Evolutionary conservation across 78 protist genomes (phyloP), one percentile per base, ranked within the genome.

Genomic region (Dictyostelium brefeldianum): DNA sequence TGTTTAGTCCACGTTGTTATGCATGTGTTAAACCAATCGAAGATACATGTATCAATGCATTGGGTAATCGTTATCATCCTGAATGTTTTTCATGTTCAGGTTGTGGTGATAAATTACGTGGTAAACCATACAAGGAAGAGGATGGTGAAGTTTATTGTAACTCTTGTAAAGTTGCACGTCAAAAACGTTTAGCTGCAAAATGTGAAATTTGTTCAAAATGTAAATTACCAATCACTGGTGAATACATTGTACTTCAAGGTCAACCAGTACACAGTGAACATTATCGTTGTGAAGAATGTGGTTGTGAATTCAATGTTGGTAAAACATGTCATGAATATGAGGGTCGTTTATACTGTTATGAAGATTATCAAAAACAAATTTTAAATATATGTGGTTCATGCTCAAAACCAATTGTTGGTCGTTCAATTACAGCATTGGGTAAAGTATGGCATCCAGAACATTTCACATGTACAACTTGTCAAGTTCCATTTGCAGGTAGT

Each of bases 391-490:
- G 97, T 80, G 95, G 94, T 67, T 27, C 69, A 25, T 95, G 97
- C 77, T 8, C 69, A 3, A 95, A 95, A 54, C 97, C 97, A 41
- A 95, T 95, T 25, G 83, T 90, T 47, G 97, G 97, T 22, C 95
- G 97, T 65, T 89, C 94, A 36, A 83, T 90, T 36, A 95, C 91
- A 36, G 97, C 97, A 11, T 50, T 89, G 59, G 90, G 89, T 43
- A 81, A 80, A 47, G 80, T 95, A 2, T 95, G 94, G 94, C 97
- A 95, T 77, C 97, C 97, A 65, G 97, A 95, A 27, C 94, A 90
- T 87, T 83, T 95, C n/a, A 67, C 59, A 36, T 95, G 97, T 81
- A 81, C 81, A 6, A 83, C 87, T n/a, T 95, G 97, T 89, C 79
- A 82, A 46, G 92, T 85, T 64, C 90, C 92, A n/a, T 84, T 95